phyloP scores from a whole-genome alignment of 257 asterid species.

The Linderniella brevidens region DNA sequence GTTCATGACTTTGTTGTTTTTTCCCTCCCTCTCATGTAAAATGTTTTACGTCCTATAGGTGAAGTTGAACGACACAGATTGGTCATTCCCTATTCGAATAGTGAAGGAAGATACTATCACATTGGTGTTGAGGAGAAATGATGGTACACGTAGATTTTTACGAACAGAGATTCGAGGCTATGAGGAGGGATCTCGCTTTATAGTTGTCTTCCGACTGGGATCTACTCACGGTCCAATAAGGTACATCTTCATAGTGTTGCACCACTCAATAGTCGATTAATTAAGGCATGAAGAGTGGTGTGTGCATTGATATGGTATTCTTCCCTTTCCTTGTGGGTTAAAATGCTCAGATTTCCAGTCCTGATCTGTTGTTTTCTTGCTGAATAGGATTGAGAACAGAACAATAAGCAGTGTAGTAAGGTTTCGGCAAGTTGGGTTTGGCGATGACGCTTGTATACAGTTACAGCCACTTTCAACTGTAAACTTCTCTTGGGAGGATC shows the following conservation, averaged over 20 bases:
- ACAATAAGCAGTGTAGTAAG: conserved; percentile 31
- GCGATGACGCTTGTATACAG: conserved; percentile 64
- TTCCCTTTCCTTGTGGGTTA: not conserved
- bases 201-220: conserved; percentile 84
- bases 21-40: too few relatives aligned
- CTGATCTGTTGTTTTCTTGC: conserved; percentile 7
- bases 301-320: not conserved
- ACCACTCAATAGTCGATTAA: not conserved
- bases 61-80: conserved; percentile 60
- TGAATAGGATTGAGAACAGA: conserved; percentile 77
- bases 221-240: conserved; percentile 76
- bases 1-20: too few relatives aligned
- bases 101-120: conserved; percentile 73
- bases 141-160: conserved; percentile 40
- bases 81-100: conserved; percentile 89
- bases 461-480: conserved; percentile 58
- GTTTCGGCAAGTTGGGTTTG: conserved; percentile 81
- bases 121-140: conserved; percentile 47
- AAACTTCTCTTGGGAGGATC: conserved; percentile 77
- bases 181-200: conserved; percentile 96
- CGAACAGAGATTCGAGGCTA: conserved; percentile 91
- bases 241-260: conserved; percentile 15
- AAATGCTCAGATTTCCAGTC: not conserved
- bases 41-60: conserved; percentile 25
- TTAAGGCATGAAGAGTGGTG: too few relatives aligned